phyloP scores from a whole-genome alignment of 345 rosid species.

The Pistacia integerrima region DNA sequence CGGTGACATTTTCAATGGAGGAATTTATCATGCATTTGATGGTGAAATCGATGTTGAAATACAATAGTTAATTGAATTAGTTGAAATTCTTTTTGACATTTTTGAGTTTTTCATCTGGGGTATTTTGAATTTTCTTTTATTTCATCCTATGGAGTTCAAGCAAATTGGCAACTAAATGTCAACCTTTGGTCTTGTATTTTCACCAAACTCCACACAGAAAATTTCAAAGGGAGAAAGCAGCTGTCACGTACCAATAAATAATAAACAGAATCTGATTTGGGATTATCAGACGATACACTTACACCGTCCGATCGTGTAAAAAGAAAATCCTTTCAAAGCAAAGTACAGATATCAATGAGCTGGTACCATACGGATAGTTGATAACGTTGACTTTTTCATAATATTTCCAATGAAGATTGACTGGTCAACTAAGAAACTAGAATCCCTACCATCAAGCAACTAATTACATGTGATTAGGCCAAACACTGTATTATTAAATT shows the following conservation, averaged over 20 bases:
- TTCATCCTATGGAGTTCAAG: too few species aligned
- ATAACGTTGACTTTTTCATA: background rate
- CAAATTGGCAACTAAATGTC: background rate
- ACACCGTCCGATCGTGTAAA: too few species aligned
- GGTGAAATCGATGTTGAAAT: background rate
- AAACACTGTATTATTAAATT: too few species aligned
- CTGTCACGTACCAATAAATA: background rate
- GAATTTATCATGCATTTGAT: background rate
- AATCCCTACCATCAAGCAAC: too few species aligned
- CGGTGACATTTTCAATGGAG: background rate
- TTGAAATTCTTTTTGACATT: background rate
- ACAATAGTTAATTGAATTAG: too few species aligned
- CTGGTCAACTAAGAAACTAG: too few species aligned
- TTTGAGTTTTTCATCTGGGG: background rate
- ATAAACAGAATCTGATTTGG: background rate
- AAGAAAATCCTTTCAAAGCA: too few species aligned
- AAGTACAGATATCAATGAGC: background rate
- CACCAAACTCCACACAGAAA: conserved; percentile 6
- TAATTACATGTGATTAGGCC: too few species aligned
- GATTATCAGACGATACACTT: too few species aligned
- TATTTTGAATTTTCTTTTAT: background rate
- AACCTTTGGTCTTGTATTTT: background rate
- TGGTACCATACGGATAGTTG: too few species aligned
- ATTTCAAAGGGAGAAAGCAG: background rate
- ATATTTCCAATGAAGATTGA: too few species aligned